Conservation (phyloP, 768 basidiomycete genomes). For the Tylopilus rubrobrunneus region DNA sequence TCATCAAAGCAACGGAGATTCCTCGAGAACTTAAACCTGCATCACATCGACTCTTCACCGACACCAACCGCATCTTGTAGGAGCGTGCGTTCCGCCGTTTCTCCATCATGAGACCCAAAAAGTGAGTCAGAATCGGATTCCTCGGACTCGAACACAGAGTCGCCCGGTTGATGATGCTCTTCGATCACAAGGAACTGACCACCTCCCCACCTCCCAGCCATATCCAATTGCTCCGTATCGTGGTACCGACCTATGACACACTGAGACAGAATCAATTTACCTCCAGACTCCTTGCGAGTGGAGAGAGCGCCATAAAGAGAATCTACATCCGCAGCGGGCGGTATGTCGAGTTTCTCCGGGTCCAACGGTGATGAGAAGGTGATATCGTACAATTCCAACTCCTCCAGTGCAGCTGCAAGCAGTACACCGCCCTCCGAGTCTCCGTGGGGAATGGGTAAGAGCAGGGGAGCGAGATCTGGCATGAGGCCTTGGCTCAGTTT, state of each 20-base stretch:
- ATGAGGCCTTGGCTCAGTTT: neutral
- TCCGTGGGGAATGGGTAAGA: neutral
- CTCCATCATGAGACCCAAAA: no score
- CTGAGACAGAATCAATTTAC: neutral
- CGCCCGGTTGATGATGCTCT: neutral
- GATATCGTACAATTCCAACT: no score
- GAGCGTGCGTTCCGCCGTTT: no score
- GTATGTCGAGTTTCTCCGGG: neutral
- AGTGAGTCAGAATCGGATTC: no score
- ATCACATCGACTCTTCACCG: no score
- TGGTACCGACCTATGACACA: neutral
- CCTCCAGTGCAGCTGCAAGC: neutral
- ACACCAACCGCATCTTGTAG: no score
- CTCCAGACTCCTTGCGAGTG: neutral
- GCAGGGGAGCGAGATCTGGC: neutral
- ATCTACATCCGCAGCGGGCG: neutral
- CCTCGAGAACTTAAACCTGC: no score
- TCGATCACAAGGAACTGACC: neutral
- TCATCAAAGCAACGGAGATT: no score
- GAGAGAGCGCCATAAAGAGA: neutral
- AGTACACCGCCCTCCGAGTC: neutral
- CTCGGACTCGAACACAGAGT: no score
- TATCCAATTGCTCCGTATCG: neutral
- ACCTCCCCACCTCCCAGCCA: neutral
- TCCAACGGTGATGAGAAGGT: no score